Evolutionary conservation across 2,329 filamentous ascomycete genomes (phyloP).

Genomic region (Calonectria leucothoes): DNA sequence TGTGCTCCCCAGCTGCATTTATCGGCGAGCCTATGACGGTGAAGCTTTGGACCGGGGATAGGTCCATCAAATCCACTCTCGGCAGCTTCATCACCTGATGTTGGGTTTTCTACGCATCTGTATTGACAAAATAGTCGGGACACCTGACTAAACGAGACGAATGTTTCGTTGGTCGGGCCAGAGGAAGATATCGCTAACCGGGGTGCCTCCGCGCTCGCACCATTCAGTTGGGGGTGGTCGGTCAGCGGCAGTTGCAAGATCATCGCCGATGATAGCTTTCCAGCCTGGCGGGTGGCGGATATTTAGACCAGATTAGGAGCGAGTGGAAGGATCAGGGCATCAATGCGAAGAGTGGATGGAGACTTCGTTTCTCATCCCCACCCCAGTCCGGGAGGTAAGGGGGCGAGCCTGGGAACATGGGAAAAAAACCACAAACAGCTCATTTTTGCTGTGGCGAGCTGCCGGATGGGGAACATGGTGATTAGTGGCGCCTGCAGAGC

Average conservation of each 20-base stretch:
- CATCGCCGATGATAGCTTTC: constrained; percentile 14
- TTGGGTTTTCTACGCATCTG: constrained; percentile 23
- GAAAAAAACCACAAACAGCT: constrained; percentile 13
- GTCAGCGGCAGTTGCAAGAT: constrained; percentile 33
- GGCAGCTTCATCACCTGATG: constrained; percentile 30
- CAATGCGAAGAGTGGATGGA: constrained; percentile 3
- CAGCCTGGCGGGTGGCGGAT: constrained; percentile 15
- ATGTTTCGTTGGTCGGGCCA: constrained; percentile 20
- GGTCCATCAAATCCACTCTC: constrained; percentile 13
- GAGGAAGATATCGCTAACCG: constrained; percentile 17
- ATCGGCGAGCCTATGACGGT: constrained; percentile 7
- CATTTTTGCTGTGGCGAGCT: constrained; percentile 8
- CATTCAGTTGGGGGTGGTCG: constrained; percentile 14
- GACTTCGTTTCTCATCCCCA: constrained; percentile 9
- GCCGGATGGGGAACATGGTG: constrained; percentile 15
- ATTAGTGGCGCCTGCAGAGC: constrained; percentile 23
- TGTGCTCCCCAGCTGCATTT: constrained; percentile 16
- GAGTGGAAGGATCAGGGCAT: background rate
- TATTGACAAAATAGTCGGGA: constrained; percentile 19
- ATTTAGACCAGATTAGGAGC: constrained; percentile 6
- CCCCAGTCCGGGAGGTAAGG: background rate
- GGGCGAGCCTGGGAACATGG: background rate
- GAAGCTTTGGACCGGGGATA: background rate
- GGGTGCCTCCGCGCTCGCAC: constrained; percentile 22
- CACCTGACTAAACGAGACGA: constrained; percentile 23